Conservation (phyloP, 495 filamentous ascomycete genomes). For the Podospora bellae-mahoneyi region DNA sequence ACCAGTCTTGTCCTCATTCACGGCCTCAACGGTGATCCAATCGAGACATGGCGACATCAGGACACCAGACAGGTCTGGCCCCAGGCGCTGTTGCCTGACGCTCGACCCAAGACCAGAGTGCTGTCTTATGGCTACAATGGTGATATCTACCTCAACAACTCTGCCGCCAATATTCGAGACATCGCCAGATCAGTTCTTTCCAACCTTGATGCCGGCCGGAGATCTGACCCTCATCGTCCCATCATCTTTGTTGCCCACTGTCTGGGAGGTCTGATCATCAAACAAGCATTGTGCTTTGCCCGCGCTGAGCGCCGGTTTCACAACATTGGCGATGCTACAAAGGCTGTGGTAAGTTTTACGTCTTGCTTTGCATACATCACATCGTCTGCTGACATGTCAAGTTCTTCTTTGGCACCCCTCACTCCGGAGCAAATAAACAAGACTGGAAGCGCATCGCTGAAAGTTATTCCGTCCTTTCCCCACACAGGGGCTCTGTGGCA, state of each 20-base stretch:
- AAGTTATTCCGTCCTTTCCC: background rate
- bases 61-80: constrained; percentile 12
- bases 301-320: constrained; percentile 2
- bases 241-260: constrained; percentile 20
- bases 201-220: background rate
- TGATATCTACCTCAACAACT: constrained; percentile 19
- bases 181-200: constrained; percentile 16
- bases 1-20: constrained; percentile 16
- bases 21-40: constrained; percentile 12
- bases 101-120: constrained; percentile 11
- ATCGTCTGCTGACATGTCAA: background rate
- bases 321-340: constrained; percentile 9
- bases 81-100: constrained; percentile 5
- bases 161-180: constrained; percentile 15
- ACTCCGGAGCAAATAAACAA: constrained; percentile 15
- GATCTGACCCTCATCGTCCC: background rate
- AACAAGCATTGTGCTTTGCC: constrained; percentile 20
- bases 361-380: background rate
- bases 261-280: constrained; percentile 20
- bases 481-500: background rate
- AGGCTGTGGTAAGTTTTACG: constrained; percentile 12
- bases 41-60: constrained; percentile 10
- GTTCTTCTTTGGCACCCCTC: constrained; percentile 23
- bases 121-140: constrained; percentile 21
- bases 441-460: constrained; percentile 14